Percentiles rank a stretch among this genome's conserved stretches.
These are phyloP conservation scores for Pseudogymnoascus sp. DNA, from an alignment of 2,329 filamentous ascomycete species.

Conservation along the genomic window DNA sequence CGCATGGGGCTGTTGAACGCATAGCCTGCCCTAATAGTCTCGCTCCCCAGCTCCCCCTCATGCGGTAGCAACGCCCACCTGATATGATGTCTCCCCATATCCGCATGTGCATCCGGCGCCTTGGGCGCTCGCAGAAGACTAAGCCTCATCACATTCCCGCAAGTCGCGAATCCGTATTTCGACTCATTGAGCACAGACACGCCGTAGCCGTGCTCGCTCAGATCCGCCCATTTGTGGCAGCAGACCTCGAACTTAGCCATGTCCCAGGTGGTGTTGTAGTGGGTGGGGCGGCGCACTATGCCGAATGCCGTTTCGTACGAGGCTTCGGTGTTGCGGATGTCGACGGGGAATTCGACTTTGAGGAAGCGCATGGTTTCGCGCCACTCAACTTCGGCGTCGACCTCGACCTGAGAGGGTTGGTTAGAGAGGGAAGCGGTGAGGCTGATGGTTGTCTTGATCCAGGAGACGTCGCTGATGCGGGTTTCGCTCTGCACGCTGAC, in stretches of 20 bases:
- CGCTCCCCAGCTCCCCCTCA: constrained; percentile 57
- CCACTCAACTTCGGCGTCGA: constrained; percentile 88
- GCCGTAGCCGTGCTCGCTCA: constrained; percentile 80
- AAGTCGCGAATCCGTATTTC: constrained; percentile 92
- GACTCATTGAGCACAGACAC: constrained; percentile 90
- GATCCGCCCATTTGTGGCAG: constrained; percentile 87
- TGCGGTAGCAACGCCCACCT: constrained; percentile 89
- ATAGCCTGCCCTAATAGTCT: constrained; percentile 73
- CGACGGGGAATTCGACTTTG: constrained; percentile 96
- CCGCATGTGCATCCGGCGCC: constrained; percentile 83
- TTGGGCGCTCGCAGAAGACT: constrained; percentile 81
- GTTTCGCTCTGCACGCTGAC: constrained; percentile 79
- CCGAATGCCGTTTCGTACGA: constrained; percentile 94
- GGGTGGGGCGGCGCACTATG: constrained; percentile 78
- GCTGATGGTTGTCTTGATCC: constrained; percentile 76
- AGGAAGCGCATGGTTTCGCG: constrained; percentile 95
- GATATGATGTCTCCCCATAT: constrained; percentile 84
- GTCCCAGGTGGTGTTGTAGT: constrained; percentile 97
- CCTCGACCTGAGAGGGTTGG: constrained; percentile 62
- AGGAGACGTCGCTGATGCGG: constrained; percentile 78
- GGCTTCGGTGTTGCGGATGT: constrained; percentile 82
- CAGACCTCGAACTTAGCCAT: constrained; percentile 98
- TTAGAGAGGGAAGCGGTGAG: constrained; percentile 60
- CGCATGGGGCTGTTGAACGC: constrained; percentile 82
- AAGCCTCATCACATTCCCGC: constrained; percentile 80